Base-by-base conservation (phyloP, 257 asterid species). In the Marsdenia floribunda region DNA sequence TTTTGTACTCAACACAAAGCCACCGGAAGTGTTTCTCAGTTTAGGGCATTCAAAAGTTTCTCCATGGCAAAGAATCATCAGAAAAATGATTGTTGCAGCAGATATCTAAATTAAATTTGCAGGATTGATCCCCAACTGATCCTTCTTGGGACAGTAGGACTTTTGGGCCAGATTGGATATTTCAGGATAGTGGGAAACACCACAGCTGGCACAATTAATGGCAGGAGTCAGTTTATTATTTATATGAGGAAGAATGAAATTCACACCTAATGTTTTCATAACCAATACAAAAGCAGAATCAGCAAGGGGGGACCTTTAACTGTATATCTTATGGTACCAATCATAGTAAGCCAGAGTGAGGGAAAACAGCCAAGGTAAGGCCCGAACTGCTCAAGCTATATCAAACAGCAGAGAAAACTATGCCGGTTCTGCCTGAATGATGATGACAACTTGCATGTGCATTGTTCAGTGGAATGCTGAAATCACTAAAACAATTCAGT, bases 201-300 rank as follows among this genome's bases (percentile, higher is more conserved):
- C 58, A 74, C 80, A 83, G 86, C 89, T 82, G 84, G 83, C 82
- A 71, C 73, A 82, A 78, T 80, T 67, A 82, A 72, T 75, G 74
- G 82, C 75, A 74, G 64, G 79, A 76, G 64, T 83, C 75, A 76
- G 74, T 71, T 65, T 29, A 29, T 29, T 29, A 29, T 29, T 29
- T 49, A 75, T 57, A 64, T n/a, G 59, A 73, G 73, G 54, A 57
- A 78, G 70, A 74, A 75, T 57, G 44, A 72, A n/a, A 57, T 47
- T 69, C 81, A 80, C 76, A 82, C 77, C 69, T 78, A 73, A 77
- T 78, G 77, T 77, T 76, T 75, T 66, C 70, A 50, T 79, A 70
- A 71, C 58, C 64, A 24, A 73, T 78, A 73, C 44, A 81, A 75
- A 79, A 71, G 76, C 38, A 54, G 68, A 75, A 73, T 73, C 71